phyloP scores from a whole-genome alignment of 2,329 filamentous ascomycete genomes.

The Ilyonectria sp. region DNA sequence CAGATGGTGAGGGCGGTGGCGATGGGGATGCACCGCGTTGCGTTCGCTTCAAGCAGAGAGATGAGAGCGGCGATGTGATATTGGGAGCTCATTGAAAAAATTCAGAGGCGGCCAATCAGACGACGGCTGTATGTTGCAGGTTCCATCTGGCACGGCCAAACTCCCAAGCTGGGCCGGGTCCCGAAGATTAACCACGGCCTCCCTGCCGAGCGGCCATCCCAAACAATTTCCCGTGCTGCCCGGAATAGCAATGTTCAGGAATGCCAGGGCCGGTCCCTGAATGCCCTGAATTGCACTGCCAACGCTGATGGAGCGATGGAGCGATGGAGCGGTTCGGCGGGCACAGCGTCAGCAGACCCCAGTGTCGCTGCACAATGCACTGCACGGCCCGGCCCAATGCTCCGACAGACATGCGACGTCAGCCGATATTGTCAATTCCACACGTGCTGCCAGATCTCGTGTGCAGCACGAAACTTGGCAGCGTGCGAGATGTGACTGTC shows the following conservation, averaged over 20 bases:
- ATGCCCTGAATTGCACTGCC: background rate
- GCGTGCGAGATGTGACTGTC: slow-evolving; percentile 25
- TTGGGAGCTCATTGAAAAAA: slow-evolving; percentile 21
- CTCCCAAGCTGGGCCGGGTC: background rate
- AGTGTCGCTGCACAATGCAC: slow-evolving; percentile 13
- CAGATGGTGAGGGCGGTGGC: slow-evolving; percentile 14
- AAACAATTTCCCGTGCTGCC: slow-evolving; percentile 20
- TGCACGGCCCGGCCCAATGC: slow-evolving; percentile 29
- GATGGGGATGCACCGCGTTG: slow-evolving; percentile 24
- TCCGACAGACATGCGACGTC: slow-evolving; percentile 43
- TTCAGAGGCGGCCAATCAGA: slow-evolving; percentile 23
- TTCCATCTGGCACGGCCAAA: slow-evolving; percentile 7
- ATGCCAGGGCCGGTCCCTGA: slow-evolving; percentile 8
- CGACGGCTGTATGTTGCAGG: slow-evolving; percentile 1
- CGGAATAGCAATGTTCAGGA: slow-evolving; percentile 8
- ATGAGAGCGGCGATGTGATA: slow-evolving; percentile 22
- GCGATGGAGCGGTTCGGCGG: slow-evolving; percentile 1
- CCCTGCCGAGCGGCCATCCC: background rate
- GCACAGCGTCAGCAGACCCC: background rate
- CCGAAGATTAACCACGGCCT: slow-evolving; percentile 42
- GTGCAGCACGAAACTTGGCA: slow-evolving; percentile 23
- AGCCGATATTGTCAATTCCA: slow-evolving; percentile 39
- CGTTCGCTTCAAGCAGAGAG: slow-evolving; percentile 29
- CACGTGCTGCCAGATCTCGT: slow-evolving; percentile 32
- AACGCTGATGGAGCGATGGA: background rate